Percentiles rank a stretch among this genome's conserved stretches.
phyloP scores from a whole-genome alignment of 2,329 filamentous ascomycete genomes.

The Cordyceps javanica region DNA sequence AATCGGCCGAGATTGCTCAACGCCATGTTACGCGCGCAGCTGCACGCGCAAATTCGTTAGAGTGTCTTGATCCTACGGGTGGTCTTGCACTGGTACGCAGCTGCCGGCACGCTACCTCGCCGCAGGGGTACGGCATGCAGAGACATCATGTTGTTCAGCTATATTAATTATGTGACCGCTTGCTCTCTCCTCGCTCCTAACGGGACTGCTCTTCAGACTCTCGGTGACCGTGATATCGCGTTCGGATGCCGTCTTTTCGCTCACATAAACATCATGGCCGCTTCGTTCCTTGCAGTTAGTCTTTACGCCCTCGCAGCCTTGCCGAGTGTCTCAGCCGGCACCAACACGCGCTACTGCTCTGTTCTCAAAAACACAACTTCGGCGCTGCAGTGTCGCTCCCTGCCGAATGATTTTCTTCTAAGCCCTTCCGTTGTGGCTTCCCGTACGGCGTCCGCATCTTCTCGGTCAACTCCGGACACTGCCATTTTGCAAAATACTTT shows the following conservation, averaged over 20 bases:
- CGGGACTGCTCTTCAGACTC: not conserved
- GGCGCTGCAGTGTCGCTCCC: not conserved
- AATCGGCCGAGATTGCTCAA: not conserved
- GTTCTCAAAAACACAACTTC: not conserved
- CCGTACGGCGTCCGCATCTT: not conserved
- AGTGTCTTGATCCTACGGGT: not conserved
- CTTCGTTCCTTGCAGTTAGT: not conserved
- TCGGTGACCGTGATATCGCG: not conserved
- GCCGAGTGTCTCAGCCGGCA: not conserved
- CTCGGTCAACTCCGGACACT: not conserved
- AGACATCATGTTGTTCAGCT: conserved; percentile 2
- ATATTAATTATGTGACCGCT: not conserved
- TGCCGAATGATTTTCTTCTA: conserved; percentile 1
- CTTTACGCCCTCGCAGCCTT: conserved; percentile 7
- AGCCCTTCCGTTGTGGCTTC: not conserved
- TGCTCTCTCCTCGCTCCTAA: not conserved
- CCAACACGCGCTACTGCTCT: conserved; percentile 6
- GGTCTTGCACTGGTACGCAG: not conserved
- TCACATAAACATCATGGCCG: conserved; percentile 4
- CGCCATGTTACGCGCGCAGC: not conserved
- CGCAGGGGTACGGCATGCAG: not conserved
- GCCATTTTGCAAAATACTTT: conserved; percentile 45
- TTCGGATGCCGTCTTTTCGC: not conserved
- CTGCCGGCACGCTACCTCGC: not conserved
- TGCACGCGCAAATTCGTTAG: not conserved